Evolutionary conservation across 2,329 filamentous ascomycete genomes (phyloP).

Genomic region (Didymellaceae sp.): DNA sequence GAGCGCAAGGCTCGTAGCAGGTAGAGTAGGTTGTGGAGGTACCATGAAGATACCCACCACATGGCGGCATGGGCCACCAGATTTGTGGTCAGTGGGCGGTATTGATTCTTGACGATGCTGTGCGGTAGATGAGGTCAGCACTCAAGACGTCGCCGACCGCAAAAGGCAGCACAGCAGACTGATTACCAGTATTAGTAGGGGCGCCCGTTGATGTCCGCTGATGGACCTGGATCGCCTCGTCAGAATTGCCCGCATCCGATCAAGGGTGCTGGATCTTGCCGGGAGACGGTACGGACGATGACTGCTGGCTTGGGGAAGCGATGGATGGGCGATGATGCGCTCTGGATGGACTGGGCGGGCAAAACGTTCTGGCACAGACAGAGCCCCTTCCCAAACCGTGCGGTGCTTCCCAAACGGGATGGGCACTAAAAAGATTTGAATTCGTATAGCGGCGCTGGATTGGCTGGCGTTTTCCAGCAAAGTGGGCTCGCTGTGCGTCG

Average conservation of each 20-base stretch:
- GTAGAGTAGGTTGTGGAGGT: conserved; percentile 23
- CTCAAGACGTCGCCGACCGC: conserved; percentile 10
- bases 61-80: conserved; percentile 12
- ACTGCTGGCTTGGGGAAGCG: conserved; percentile 16
- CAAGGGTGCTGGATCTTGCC: conserved; percentile 21
- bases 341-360: conserved; percentile 13
- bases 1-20: conserved; percentile 21
- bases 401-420: conserved; percentile 18
- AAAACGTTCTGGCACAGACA: conserved; percentile 22
- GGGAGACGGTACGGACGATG: conserved; percentile 12
- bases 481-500: conserved; percentile 27
- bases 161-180: neutral
- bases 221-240: conserved; percentile 20
- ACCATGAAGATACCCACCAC: conserved; percentile 3
- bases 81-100: conserved; percentile 3
- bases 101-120: conserved; percentile 13
- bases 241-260: conserved; percentile 18
- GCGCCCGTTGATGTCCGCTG: conserved; percentile 20
- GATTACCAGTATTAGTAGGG: conserved; percentile 14
- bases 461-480: conserved; percentile 22
- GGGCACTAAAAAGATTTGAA: conserved; percentile 27
- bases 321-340: conserved; percentile 12
- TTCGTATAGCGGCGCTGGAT: conserved; percentile 22
- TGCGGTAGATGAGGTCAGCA: conserved; percentile 14
- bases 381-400: conserved; percentile 30